These are phyloP conservation scores for Parachaetomium inaequale DNA, from an alignment of 495 filamentous ascomycete genomes.

Conservation along the genomic window DNA sequence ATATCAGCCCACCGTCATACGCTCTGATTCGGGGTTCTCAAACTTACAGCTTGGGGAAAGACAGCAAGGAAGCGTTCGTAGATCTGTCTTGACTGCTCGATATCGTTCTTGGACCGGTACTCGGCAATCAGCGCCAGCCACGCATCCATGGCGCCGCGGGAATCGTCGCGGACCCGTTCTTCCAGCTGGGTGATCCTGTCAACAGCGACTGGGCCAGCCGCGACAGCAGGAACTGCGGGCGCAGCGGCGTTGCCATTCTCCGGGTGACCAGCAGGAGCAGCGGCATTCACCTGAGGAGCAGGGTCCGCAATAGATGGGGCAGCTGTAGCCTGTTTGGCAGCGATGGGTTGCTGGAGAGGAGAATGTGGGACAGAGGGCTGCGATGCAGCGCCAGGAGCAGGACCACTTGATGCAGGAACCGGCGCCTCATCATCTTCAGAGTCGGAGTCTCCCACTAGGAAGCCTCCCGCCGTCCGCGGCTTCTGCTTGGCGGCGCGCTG, in stretches of 20 bases:
- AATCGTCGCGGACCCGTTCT: constrained; percentile 85
- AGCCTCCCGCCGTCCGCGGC: constrained; percentile 72
- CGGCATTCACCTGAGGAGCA: constrained; percentile 28
- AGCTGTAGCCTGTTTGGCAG: constrained; percentile 24
- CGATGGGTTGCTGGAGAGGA: constrained; percentile 26
- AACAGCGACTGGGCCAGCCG: constrained; percentile 45
- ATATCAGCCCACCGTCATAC: constrained; percentile 25
- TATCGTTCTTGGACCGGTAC: constrained; percentile 73
- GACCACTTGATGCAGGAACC: constrained; percentile 22
- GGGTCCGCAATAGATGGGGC: constrained; percentile 20
- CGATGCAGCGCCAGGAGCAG: constrained; percentile 12
- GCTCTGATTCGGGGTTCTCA: not conserved
- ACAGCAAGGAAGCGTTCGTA: constrained; percentile 83
- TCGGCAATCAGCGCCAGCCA: constrained; percentile 86
- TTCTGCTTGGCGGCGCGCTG: constrained; percentile 51
- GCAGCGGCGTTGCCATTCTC: constrained; percentile 7
- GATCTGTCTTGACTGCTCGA: constrained; percentile 72
- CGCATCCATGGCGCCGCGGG: constrained; percentile 82
- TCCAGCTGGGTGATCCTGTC: constrained; percentile 83
- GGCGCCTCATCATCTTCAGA: constrained; percentile 34
- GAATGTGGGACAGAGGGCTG: constrained; percentile 17
- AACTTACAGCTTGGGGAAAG: constrained; percentile 86
- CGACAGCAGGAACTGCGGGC: constrained; percentile 14
- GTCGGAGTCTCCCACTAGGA: constrained; percentile 73
- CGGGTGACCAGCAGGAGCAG: constrained; percentile 12